These are phyloP conservation scores for Neopestalotiopsis sp. DNA, from an alignment of 2,329 filamentous ascomycete genomes.

Conservation along the genomic window DNA sequence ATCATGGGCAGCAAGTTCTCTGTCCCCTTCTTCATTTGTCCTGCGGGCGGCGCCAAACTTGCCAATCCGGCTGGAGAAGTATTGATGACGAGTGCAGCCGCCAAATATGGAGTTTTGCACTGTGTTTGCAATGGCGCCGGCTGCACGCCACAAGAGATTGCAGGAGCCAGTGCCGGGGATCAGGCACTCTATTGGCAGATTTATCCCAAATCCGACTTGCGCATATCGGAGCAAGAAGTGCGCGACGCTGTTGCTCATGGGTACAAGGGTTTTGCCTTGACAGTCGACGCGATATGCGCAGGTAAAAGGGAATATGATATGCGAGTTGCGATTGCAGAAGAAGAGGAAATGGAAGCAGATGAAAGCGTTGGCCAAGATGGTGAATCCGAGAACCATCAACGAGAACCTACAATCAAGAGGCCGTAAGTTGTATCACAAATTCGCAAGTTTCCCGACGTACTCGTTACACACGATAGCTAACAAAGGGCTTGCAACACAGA, in stretches of 20 bases:
- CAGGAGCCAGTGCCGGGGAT: neutral
- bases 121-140: slow-evolving; percentile 12
- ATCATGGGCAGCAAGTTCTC: slow-evolving; percentile 9
- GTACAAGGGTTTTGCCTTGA: slow-evolving; percentile 12
- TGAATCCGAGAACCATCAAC: neutral
- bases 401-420: slow-evolving; percentile 13
- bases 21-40: slow-evolving; percentile 11
- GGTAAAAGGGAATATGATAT: slow-evolving; percentile 8
- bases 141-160: neutral
- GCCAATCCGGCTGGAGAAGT: neutral
- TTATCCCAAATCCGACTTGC: neutral
- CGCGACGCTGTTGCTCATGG: neutral
- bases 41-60: slow-evolving; percentile 5
- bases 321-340: neutral
- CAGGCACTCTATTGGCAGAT: slow-evolving; percentile 13
- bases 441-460: neutral
- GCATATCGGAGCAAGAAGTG: slow-evolving; percentile 7
- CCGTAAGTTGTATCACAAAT: neutral
- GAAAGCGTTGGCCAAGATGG: neutral
- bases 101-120: neutral
- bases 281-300: slow-evolving; percentile 4
- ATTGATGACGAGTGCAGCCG: slow-evolving; percentile 4
- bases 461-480: neutral
- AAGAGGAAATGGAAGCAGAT: neutral
- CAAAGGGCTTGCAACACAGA: neutral